phyloP scores from a whole-genome alignment of 176 grass and related monocot species.

The Eremochloa ophiuroides region DNA sequence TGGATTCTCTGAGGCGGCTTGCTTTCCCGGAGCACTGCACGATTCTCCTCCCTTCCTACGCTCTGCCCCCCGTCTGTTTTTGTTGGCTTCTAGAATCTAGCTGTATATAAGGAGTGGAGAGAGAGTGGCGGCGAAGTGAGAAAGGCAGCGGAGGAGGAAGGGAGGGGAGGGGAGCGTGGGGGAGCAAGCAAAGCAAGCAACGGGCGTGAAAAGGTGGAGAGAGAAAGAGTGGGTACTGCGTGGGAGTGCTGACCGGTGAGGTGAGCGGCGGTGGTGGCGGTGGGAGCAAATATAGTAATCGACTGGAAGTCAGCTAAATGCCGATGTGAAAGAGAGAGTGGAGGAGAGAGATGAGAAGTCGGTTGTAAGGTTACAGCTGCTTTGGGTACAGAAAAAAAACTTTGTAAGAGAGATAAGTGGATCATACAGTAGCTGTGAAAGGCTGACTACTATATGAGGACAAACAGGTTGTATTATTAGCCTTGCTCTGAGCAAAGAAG shows the following conservation, averaged over 20 bases:
- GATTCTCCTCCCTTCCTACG: not conserved
- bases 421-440: too few species aligned
- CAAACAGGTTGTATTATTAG: too few species aligned
- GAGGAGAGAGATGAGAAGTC: too few species aligned
- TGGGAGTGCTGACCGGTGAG: not conserved
- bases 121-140: conserved; percentile 4
- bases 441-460: too few species aligned
- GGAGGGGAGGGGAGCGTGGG: not conserved
- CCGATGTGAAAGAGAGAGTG: too few species aligned
- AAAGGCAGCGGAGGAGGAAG: not conserved
- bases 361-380: too few species aligned
- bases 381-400: too few species aligned
- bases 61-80: conserved; percentile 24
- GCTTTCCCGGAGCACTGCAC: conserved; percentile 15
- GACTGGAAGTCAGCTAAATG: too few species aligned
- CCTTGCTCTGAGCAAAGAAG: too few species aligned
- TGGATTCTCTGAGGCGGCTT: conserved; percentile 5
- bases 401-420: too few species aligned
- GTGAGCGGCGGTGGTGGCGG: not conserved
- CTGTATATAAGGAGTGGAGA: not conserved
- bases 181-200: not conserved
- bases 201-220: conserved; percentile 12
- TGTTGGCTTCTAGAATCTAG: conserved; percentile 53
- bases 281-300: too few species aligned
- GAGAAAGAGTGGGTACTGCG: not conserved